A percentile compares a stretch with the other conserved stretches of the same genome.
Conservation (phyloP, 768 basidiomycete species). For the Mycena vulgaris region DNA sequence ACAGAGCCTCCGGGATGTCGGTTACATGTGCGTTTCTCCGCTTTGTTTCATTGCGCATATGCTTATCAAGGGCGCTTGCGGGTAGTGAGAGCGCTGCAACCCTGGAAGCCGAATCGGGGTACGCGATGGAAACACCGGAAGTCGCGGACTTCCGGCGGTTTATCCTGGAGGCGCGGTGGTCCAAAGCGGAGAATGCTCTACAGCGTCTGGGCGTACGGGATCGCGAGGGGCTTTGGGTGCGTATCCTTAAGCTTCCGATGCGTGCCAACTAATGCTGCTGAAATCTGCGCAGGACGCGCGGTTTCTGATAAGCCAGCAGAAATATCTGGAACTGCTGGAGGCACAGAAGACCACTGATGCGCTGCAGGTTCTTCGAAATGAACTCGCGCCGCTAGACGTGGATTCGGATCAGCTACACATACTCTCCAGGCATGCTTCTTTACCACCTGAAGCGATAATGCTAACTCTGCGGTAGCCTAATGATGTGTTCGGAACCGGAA, state of each 20-base stretch:
- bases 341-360: conserved; percentile 85
- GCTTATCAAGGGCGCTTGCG: conserved; percentile 35
- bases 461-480: conserved; percentile 66
- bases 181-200: conserved; percentile 80
- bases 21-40: conserved; percentile 70
- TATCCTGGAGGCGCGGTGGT: conserved; percentile 87
- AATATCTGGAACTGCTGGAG: conserved; percentile 95
- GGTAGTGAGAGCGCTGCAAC: conserved; percentile 89
- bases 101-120: conserved; percentile 94
- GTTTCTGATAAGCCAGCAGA: conserved; percentile 94
- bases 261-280: conserved; percentile 14
- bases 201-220: conserved; percentile 78
- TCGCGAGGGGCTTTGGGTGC: conserved; percentile 79
- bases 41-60: conserved; percentile 16
- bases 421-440: conserved; percentile 81
- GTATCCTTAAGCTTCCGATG: conserved; percentile 39
- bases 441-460: conserved; percentile 25
- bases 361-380: conserved; percentile 87
- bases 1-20: conserved; percentile 92
- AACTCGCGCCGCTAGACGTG: conserved; percentile 86
- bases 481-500: conserved; percentile 92
- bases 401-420: conserved; percentile 88
- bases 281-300: conserved; percentile 73
- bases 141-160: conserved; percentile 87
- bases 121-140: conserved; percentile 82